Percentiles rank a stretch among this genome's conserved stretches.
Evolutionary conservation across 495 filamentous ascomycete species (phyloP).

Genomic region (Elasticomyces elasticus): DNA sequence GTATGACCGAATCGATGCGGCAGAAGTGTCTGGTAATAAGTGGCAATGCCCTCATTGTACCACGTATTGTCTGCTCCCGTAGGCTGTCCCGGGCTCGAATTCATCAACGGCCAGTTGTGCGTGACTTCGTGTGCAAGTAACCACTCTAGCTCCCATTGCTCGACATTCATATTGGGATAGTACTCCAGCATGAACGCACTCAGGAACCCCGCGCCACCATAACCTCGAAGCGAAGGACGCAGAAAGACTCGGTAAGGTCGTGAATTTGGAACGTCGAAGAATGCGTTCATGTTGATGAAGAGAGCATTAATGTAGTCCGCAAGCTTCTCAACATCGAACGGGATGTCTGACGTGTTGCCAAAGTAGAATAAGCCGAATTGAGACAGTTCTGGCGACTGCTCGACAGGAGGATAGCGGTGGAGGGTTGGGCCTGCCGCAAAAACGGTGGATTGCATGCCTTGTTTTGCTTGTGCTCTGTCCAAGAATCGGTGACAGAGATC

Average conservation of each 20-base stretch:
- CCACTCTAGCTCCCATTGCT: neutral
- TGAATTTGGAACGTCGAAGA: neutral
- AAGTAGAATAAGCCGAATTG: constrained; percentile 6
- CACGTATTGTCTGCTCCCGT: neutral
- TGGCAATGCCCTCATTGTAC: constrained; percentile 6
- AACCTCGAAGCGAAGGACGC: neutral
- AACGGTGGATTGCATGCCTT: neutral
- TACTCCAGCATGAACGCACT: constrained; percentile 4
- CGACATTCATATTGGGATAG: neutral
- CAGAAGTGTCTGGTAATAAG: neutral
- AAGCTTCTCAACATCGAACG: neutral
- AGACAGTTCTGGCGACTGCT: neutral
- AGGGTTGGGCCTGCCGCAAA: constrained; percentile 1
- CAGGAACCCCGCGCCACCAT: neutral
- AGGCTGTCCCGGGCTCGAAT: neutral
- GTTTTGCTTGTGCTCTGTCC: neutral
- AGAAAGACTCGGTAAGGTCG: constrained; percentile 4
- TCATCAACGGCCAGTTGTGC: constrained; percentile 8
- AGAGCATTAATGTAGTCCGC: neutral
- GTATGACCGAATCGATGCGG: neutral
- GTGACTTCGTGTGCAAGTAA: constrained; percentile 1
- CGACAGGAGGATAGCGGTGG: neutral
- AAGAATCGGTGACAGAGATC: neutral
- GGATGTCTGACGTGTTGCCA: neutral
- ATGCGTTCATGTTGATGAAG: neutral